Base-by-base conservation (phyloP, 1,139 yeast genomes). In the Maudiozyma humilis region DNA sequence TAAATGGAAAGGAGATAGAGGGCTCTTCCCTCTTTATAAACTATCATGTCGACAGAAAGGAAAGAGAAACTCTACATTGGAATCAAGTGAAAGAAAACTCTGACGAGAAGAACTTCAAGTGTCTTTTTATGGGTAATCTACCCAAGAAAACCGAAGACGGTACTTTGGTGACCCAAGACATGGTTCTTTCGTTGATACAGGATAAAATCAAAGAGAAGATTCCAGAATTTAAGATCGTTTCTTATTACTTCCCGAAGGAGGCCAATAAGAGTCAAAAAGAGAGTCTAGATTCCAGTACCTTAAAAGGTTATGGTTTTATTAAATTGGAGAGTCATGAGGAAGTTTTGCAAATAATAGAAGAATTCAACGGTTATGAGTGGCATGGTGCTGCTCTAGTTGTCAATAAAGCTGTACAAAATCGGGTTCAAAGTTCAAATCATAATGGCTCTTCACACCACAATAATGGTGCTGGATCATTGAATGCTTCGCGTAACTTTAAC, bases 11-110 rank as follows among this genome's bases (percentile, higher is more conserved):
- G 31, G 51, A 55, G 29, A 53, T 71, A 30, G 60, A 64, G 20
- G 74, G 71, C 2, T 65, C 69, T 18, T 56, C 60, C 19, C 52
- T 73, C 33, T 73, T 70, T 48, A 60, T 74, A 32, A 74, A 74
- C 50, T 75, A 71, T 50, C 79, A 75, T 50, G 70, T 75, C 32
- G 75, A 76, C 27, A 72, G 75, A 50, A 70, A 68, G 49, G 78
- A 73, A 47, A 62, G 79, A 49, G 46, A 75, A 67, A 47, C 62
- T 19, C 45, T 56, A 4, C 59, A 57, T 37, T 51, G 56, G 49
- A 53, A 51, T 18, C 61, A 58, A 33, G 41, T 54, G 10, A 59
- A 55, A 40, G 61, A 56, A 38, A 56, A 49, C 36, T 50, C 50
- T 25, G 53, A 51, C 30, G 60, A 54, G 35, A 53, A 50, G 16